Percentiles rank a stretch among this genome's conserved stretches.
Conservation (phyloP, 73 alveolate genomes). For the Tetrahymena thermophila region DNA sequence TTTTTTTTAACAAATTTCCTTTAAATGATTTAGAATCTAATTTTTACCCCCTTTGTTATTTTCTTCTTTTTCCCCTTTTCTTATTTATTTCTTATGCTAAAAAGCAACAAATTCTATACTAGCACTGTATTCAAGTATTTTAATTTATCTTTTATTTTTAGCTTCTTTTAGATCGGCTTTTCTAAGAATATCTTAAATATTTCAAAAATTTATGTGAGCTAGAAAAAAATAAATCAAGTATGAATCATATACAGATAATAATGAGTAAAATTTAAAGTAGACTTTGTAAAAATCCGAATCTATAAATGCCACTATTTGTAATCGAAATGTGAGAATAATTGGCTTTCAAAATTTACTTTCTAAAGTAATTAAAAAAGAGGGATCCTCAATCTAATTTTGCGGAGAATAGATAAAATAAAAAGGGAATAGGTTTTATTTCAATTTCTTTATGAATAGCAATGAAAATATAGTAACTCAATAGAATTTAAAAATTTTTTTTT, state of each 20-base stretch:
- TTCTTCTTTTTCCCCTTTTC: background rate
- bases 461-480: no score
- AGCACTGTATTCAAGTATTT: background rate
- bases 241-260: background rate
- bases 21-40: background rate
- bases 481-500: no score
- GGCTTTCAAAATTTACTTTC: no score
- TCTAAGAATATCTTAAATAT: background rate
- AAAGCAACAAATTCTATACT: background rate
- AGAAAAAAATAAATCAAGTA: background rate
- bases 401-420: background rate
- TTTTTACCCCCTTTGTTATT: background rate
- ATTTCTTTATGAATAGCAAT: no score
- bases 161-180: background rate
- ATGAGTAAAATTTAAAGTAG: background rate
- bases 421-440: no score
- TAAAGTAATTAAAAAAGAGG: no score
- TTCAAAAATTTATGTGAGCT: background rate
- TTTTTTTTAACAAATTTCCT: background rate
- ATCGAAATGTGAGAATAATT: background rate
- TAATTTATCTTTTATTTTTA: background rate
- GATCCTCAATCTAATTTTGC: background rate
- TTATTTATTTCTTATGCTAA: background rate
- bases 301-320: background rate
- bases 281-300: background rate